A percentile compares a stretch with the other conserved stretches of the same genome.
Conservation (phyloP, 2,329 filamentous ascomycete genomes). For the Septoria linicola region DNA sequence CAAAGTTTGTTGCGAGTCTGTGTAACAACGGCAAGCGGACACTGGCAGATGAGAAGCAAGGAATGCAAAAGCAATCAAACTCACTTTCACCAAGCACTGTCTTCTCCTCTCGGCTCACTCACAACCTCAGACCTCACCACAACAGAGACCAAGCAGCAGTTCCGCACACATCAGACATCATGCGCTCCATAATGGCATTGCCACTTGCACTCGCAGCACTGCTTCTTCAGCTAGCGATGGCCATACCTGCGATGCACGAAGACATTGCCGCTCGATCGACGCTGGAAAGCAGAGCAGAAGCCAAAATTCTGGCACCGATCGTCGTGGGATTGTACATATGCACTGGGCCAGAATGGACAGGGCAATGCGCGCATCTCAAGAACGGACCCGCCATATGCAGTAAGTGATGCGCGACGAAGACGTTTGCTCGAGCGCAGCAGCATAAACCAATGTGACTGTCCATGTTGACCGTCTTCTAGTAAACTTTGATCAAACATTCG, state of each 20-base stretch:
- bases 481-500: conserved; percentile 18
- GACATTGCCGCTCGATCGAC: neutral
- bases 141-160: neutral
- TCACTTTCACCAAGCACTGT: neutral
- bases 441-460: neutral
- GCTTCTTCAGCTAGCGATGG: conserved; percentile 10
- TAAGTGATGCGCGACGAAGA: conserved; percentile 16
- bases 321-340: conserved; percentile 26
- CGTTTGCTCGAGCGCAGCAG: too few relatives aligned
- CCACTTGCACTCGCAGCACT: conserved; percentile 10
- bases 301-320: conserved; percentile 22
- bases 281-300: conserved; percentile 14
- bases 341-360: conserved; percentile 21
- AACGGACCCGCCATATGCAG: conserved; percentile 26
- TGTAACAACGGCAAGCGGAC: neutral
- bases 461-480: conserved; percentile 13
- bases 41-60: conserved; percentile 4
- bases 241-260: conserved; percentile 6
- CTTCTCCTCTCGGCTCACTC: neutral
- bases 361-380: conserved; percentile 18
- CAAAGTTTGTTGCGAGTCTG: conserved; percentile 12
- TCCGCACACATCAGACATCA: neutral
- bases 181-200: conserved; percentile 4
- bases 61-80: conserved; percentile 8
- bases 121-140: neutral